A percentile compares a stretch with the other conserved stretches of the same genome.
These are phyloP conservation scores for Euclidium syriacum DNA, from an alignment of 345 rosid genomes.

Conservation along the genomic window DNA sequence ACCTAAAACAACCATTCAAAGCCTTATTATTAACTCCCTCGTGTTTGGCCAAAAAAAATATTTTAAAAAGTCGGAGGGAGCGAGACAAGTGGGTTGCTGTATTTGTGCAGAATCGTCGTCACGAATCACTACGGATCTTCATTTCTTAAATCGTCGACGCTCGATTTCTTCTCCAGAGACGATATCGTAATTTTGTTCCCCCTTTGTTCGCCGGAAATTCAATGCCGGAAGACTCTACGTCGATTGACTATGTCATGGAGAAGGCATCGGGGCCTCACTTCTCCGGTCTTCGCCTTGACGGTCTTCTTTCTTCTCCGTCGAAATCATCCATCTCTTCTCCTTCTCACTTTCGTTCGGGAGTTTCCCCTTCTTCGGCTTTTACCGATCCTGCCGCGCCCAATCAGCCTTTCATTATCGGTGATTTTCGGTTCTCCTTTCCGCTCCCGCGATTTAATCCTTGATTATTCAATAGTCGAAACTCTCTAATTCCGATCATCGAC, in stretches of 20 bases:
- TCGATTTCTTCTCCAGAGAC: conserved; percentile 7
- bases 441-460: background rate
- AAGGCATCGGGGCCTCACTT: conserved; percentile 97
- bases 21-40: background rate
- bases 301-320: conserved; percentile 54
- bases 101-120: conserved; percentile 17
- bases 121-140: conserved; percentile 13
- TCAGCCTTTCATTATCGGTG: conserved; percentile 95
- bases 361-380: conserved; percentile 4
- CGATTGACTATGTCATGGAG: conserved; percentile 90
- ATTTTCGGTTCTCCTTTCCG: background rate
- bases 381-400: conserved; percentile 37
- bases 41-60: background rate
- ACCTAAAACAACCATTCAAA: no score
- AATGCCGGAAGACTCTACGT: conserved; percentile 53
- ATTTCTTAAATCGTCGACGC: background rate
- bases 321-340: conserved; percentile 43
- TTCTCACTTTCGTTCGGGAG: conserved; percentile 22
- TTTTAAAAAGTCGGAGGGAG: conserved; percentile 24
- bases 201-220: background rate
- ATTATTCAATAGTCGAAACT: background rate
- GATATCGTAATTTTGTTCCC: background rate
- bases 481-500: background rate
- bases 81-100: conserved; percentile 18
- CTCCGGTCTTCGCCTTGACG: conserved; percentile 92